Percentiles rank a stretch among this genome's conserved stretches.
These are phyloP conservation scores for Myxozyma neglecta DNA, from an alignment of 805 yeast species.

Conservation along the genomic window DNA sequence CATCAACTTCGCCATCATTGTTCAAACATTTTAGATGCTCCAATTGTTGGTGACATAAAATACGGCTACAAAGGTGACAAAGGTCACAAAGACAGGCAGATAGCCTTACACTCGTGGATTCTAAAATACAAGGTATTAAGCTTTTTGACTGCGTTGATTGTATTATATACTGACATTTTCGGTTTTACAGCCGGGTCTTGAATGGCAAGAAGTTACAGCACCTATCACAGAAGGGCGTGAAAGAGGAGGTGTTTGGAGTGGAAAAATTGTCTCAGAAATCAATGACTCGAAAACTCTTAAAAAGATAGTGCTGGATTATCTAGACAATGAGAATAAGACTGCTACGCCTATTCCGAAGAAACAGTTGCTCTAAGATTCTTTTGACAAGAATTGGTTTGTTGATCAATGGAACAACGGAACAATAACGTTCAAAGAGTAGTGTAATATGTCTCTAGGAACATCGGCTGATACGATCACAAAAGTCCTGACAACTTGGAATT, in stretches of 20 bases:
- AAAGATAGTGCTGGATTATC: too few relatives aligned
- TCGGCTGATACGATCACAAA: too few relatives aligned
- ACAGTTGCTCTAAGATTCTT: too few relatives aligned
- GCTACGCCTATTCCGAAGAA: too few relatives aligned
- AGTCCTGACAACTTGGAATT: too few relatives aligned
- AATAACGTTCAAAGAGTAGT: too few relatives aligned
- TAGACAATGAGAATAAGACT: too few relatives aligned
- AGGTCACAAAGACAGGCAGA: background rate
- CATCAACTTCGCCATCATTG: conserved; percentile 30
- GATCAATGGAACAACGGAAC: too few relatives aligned
- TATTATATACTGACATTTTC: background rate
- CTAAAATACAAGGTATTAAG: conserved; percentile 12
- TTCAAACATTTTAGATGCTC: conserved; percentile 25
- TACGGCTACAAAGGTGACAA: conserved; percentile 5
- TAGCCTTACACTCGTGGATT: conserved; percentile 28
- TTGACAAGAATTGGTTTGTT: too few relatives aligned
- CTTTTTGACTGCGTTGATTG: background rate
- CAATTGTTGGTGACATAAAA: conserved; percentile 21
- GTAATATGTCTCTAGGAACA: too few relatives aligned
- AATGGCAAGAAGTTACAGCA: conserved; percentile 9
- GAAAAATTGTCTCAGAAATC: background rate
- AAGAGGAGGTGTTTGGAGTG: conserved; percentile 3
- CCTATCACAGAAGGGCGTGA: conserved; percentile 1
- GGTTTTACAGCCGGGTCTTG: background rate
- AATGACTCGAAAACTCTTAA: too few relatives aligned